These are phyloP conservation scores for Russula foetens DNA, from an alignment of 768 basidiomycete species.

Conservation along the genomic window DNA sequence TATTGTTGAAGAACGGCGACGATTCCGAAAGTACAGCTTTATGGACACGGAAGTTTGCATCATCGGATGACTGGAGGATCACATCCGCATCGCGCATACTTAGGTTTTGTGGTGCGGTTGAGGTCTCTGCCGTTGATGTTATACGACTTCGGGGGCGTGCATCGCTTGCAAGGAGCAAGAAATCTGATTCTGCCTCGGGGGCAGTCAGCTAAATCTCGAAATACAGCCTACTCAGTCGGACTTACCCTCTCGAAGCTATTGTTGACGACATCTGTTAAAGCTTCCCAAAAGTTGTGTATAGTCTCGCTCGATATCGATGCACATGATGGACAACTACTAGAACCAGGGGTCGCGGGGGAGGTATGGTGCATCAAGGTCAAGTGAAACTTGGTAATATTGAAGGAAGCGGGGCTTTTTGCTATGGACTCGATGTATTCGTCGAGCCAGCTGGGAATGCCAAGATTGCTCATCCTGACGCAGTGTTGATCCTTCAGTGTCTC, in stretches of 20 bases:
- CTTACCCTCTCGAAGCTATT: not conserved
- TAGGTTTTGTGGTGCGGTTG: not conserved
- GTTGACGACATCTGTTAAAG: not conserved
- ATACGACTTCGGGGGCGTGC: not conserved
- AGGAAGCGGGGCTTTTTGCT: not conserved
- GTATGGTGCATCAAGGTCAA: not conserved
- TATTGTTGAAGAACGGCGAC: constrained; percentile 5
- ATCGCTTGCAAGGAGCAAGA: not conserved
- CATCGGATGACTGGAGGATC: constrained; percentile 2
- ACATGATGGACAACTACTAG: not conserved
- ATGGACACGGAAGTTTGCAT: not conserved
- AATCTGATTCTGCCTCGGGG: not conserved
- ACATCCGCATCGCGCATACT: not conserved
- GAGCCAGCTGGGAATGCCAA: not conserved
- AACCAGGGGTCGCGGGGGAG: not conserved
- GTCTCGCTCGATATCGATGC: not conserved
- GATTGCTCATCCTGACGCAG: not conserved
- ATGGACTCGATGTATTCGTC: constrained; percentile 1
- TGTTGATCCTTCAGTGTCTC: not conserved
- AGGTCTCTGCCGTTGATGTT: not conserved
- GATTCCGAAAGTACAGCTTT: not conserved
- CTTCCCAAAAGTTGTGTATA: not conserved
- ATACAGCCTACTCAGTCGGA: too few species aligned
- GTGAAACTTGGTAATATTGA: constrained; percentile 2
- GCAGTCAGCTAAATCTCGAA: not conserved